Evolutionary conservation across 495 filamentous ascomycete species (phyloP).

Genomic region (Aspergillus baeticus): DNA sequence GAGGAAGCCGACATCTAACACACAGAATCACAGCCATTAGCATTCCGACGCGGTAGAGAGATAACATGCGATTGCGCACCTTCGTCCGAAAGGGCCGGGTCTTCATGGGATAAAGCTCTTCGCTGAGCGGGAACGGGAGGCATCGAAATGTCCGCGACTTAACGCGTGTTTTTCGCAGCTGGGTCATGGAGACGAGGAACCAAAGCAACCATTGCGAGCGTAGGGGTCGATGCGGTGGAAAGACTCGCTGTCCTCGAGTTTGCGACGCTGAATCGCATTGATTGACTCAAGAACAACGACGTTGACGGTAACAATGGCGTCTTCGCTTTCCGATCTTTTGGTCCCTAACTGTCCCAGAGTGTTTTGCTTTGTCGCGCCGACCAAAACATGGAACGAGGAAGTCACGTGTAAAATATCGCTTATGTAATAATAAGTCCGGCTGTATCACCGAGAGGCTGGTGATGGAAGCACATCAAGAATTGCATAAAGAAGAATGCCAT

Average conservation of each 20-base stretch:
- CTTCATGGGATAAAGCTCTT: constrained; percentile 49
- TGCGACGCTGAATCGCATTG: constrained; percentile 14
- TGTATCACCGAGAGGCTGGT: not conserved
- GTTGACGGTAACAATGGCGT: not conserved
- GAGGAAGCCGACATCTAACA: constrained; percentile 72
- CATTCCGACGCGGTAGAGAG: not conserved
- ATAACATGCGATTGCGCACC: constrained; percentile 37
- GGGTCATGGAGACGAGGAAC: constrained; percentile 49
- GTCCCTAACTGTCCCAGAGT: not conserved
- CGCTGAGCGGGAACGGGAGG: constrained; percentile 53
- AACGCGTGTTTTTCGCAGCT: constrained; percentile 50
- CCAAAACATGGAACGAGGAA: constrained; percentile 10
- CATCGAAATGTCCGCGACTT: constrained; percentile 57
- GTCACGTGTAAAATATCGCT: constrained; percentile 16
- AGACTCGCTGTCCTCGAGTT: constrained; percentile 15
- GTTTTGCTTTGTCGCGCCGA: constrained; percentile 21
- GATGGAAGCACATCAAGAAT: not conserved
- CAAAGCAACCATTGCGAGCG: constrained; percentile 46
- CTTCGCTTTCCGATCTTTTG: constrained; percentile 6
- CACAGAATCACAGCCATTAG: constrained; percentile 7
- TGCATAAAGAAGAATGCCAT: constrained; percentile 13
- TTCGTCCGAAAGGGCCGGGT: constrained; percentile 59
- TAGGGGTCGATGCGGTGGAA: constrained; percentile 12
- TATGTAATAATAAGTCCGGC: constrained; percentile 12
- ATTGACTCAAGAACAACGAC: not conserved